phyloP scores from a whole-genome alignment of 23 red algal genomes.

The Agarophyton chilense region DNA sequence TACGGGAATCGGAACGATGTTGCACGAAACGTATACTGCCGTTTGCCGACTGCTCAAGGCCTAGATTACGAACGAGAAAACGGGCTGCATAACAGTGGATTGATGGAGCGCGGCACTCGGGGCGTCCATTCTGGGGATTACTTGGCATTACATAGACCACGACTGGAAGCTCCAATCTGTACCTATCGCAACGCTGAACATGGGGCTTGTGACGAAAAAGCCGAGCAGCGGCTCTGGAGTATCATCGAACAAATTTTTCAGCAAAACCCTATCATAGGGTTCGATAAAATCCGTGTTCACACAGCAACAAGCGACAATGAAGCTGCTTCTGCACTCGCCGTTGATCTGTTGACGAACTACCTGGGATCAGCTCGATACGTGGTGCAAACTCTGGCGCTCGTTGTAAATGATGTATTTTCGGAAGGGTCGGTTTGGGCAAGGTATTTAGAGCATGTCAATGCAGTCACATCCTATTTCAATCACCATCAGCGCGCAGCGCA shows the following conservation, averaged over 20 bases:
- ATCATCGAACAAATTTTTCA: not conserved
- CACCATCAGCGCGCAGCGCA: not conserved
- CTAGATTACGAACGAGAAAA: not conserved
- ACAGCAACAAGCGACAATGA: not conserved
- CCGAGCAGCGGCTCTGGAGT: not conserved
- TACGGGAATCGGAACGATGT: no score
- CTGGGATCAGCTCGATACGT: not conserved
- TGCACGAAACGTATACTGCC: not conserved
- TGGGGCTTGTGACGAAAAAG: not conserved
- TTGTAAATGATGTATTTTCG: not conserved
- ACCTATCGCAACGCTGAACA: not conserved
- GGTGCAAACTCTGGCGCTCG: not conserved
- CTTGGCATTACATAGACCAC: not conserved
- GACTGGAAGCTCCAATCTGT: not conserved
- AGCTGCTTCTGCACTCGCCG: not conserved
- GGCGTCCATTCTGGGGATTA: not conserved
- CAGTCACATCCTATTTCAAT: not conserved
- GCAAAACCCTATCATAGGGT: not conserved
- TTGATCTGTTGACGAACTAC: not conserved
- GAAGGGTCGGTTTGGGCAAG: not conserved
- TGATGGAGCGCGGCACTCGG: not conserved
- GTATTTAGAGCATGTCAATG: not conserved
- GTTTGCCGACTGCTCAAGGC: not conserved
- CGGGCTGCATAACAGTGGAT: not conserved
- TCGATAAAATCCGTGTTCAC: not conserved